Percentiles rank a stretch among this genome's conserved stretches.
Conservation (phyloP, 306 rosid species). For the Cyamopsis tetragonoloba region DNA sequence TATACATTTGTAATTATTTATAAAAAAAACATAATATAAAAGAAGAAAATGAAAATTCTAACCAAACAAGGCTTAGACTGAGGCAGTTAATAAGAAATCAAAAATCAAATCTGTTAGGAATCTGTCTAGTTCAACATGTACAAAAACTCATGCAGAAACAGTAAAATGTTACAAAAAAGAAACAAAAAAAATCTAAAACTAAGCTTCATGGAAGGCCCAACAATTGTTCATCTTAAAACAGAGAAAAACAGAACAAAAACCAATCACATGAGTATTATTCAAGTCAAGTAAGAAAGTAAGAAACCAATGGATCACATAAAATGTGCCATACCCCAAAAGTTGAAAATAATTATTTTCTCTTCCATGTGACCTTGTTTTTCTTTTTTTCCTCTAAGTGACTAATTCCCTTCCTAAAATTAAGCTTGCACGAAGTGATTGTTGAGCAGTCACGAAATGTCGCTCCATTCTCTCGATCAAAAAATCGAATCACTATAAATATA, state of each 20-base stretch:
- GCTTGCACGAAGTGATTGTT: too few species aligned
- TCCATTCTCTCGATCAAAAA: too few species aligned
- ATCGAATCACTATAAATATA: too few species aligned
- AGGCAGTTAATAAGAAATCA: constrained; percentile 7
- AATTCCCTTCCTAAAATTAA: too few species aligned
- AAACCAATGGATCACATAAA: constrained; percentile 41
- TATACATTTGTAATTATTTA: too few species aligned
- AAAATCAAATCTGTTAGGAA: constrained; percentile 17
- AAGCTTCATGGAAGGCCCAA: neutral
- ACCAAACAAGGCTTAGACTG: neutral
- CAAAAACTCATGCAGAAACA: constrained; percentile 8
- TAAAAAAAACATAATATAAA: too few species aligned
- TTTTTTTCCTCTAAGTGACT: too few species aligned
- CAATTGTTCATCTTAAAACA: neutral
- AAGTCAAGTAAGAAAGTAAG: constrained; percentile 35
- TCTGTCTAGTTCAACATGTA: constrained; percentile 28
- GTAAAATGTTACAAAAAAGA: neutral
- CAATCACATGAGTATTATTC: constrained; percentile 15
- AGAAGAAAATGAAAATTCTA: too few species aligned
- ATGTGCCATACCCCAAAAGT: constrained; percentile 26
- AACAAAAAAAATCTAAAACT: neutral
- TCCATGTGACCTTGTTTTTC: constrained; percentile 34
- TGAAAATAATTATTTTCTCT: constrained; percentile 3
- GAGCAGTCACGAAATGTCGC: too few species aligned
- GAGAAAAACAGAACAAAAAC: constrained; percentile 9